Base-by-base conservation (phyloP, 2,329 filamentous ascomycete species). In the Setomelanomma holmii region DNA sequence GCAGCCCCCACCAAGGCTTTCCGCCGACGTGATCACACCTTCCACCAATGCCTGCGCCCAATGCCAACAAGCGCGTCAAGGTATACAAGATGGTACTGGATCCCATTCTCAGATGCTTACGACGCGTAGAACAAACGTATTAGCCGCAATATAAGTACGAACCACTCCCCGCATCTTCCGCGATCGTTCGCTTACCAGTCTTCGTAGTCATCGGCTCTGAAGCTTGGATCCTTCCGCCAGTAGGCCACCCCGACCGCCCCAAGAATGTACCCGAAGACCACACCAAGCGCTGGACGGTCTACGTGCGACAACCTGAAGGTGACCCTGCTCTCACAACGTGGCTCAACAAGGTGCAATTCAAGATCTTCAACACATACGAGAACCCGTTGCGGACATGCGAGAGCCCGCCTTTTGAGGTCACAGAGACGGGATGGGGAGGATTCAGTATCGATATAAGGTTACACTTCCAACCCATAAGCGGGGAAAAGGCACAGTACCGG, bases 311-410 rank as follows among this genome's bases (percentile, higher is more conserved):
- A 40, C 82, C 96, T 47, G 91, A 96, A 67, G 90, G 91, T 73
- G 90, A 91, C 54, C 80, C 80, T 0, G 91, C 96, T 71, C 89
- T 98, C 61, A 92, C 90, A 22, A 95, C 96, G 76, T 99, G 95
- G 92, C 83, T 98, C 61, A 91, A 93, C 52, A 93, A 96, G 67
- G 93, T 99, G 1, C 93, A 97, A 74, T 99, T 99, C 79, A 98
- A 98, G 76, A 86, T 99, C 14, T 93, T 97, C 81, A 93, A 98
- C 76, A 97, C 93, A 8, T 98, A 97, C 73, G 88, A 91, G 22
- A 96, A 97, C 75, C 90, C 90, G 51, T 84, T 95, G 19, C 89
- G 95, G 64, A 96, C 68, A 24, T 71, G 68, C 58, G 93, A 96
- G 68, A 85, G 86, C 55, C 85, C 90, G 69, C 92, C 81, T 10